Base-by-base conservation (phyloP, 768 basidiomycete species). In the Mycena filopes region DNA sequence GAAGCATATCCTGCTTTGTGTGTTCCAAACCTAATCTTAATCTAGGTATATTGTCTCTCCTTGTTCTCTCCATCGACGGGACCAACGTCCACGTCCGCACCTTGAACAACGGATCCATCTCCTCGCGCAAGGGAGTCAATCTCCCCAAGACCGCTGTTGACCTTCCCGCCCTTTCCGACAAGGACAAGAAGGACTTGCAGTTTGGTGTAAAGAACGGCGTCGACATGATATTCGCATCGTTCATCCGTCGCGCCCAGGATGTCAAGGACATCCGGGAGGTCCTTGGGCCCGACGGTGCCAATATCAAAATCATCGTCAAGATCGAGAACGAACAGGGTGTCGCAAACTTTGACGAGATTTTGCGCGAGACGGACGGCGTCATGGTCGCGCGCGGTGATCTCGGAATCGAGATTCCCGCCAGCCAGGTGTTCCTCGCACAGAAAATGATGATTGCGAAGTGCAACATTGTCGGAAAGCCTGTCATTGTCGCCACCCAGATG, bases 381-480 rank as follows among this genome's bases (percentile, higher is more conserved):
- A 99, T 99, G 98, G 98, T 99, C 70, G 98, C 98, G 69, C 95
- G 98, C 81, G 98, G 98, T 79, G 98, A 99, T 77, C 86, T 99
- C 54, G 98, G 98, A 78, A 99, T 99, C 74, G 98, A 99, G 81
- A 99, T 99, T 72, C 98, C 98, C n/a, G 95, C 98, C 46, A 93
- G 92, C 73, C 98, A 99, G 76, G 98, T 99, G 47, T 99, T 99
- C 87, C 84, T 99, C 73, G 98, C 98, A 10, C 98, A 99, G 79
- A 99, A 99, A 84, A 99, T 99, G 97, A 99, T 99, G 96, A 99
- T 99, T 72, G 89, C 97, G 64, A 99, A 99, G 83, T 98, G 96
- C 83, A 98, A 98, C 84, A 93, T 97, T 74, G 90, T 87, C 58
- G 98, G 98, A 72, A 99, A 99, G 84, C 96, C 98, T 43, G 93